A percentile compares a stretch with the other conserved stretches of the same genome.
These are phyloP conservation scores for Monosporascus sp. DNA, from an alignment of 2,329 filamentous ascomycete genomes.

Conservation along the genomic window DNA sequence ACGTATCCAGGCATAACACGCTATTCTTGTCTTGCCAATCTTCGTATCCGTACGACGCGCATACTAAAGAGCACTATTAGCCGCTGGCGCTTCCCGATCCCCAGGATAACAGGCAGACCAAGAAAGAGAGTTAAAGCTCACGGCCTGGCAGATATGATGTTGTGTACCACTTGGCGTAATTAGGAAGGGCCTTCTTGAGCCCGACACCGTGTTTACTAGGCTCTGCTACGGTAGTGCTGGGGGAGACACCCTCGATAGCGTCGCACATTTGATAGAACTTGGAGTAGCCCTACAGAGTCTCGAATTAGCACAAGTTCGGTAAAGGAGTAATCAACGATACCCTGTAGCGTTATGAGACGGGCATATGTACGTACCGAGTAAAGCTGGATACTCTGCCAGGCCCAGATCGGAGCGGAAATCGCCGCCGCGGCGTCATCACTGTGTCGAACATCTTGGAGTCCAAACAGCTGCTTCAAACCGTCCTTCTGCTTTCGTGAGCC, in stretches of 20 bases:
- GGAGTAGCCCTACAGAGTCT: conserved; percentile 21
- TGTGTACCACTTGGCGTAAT: conserved; percentile 51
- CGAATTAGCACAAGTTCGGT: not conserved
- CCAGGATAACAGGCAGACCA: not conserved
- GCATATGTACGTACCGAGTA: conserved; percentile 10
- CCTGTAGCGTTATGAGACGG: not conserved
- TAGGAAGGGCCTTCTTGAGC: conserved; percentile 44
- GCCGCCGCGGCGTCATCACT: conserved; percentile 46
- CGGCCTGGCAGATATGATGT: conserved; percentile 39
- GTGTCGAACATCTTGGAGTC: conserved; percentile 42
- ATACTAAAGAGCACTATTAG: conserved; percentile 18
- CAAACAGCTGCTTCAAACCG: conserved; percentile 47
- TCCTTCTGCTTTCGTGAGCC: conserved; percentile 36
- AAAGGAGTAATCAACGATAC: not conserved
- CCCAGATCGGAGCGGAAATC: conserved; percentile 18
- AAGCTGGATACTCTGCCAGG: conserved; percentile 33
- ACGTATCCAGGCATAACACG: conserved; percentile 47
- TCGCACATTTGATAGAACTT: conserved; percentile 30
- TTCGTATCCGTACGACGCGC: conserved; percentile 40
- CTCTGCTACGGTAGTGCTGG: conserved; percentile 17
- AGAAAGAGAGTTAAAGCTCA: conserved; percentile 25
- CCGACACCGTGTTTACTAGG: conserved; percentile 43
- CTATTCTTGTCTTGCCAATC: conserved; percentile 36
- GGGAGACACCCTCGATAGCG: conserved; percentile 28
- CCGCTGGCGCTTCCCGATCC: not conserved